A percentile compares a stretch with the other conserved stretches of the same genome.
These are phyloP conservation scores for Oxyria digyna DNA, from an alignment of 148 eudicot species.

Conservation along the genomic window DNA sequence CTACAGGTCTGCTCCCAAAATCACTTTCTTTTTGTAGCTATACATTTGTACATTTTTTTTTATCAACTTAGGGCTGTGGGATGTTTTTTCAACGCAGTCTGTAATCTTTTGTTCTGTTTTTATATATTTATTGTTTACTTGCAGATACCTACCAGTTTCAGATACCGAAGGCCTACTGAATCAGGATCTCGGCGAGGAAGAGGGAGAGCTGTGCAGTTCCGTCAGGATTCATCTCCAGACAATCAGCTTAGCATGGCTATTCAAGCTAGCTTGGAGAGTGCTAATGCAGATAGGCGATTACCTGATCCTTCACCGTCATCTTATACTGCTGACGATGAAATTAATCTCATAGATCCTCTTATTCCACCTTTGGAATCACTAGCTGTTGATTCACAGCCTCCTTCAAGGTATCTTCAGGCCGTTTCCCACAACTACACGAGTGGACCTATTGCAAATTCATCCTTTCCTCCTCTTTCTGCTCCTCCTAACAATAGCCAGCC, in stretches of 20 bases:
- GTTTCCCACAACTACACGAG: constrained; percentile 40
- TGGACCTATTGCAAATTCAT: constrained; percentile 45
- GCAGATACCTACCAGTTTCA: constrained; percentile 87
- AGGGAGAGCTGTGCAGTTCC: constrained; percentile 37
- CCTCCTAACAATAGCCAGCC: constrained; percentile 39
- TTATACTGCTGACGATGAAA: constrained; percentile 19
- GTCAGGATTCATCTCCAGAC: constrained; percentile 49
- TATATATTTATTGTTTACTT: neutral
- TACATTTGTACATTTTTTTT: neutral
- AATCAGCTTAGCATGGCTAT: constrained; percentile 50
- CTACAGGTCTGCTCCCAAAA: constrained; percentile 44
- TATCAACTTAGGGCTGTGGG: neutral
- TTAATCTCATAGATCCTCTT: constrained; percentile 32
- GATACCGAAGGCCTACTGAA: constrained; percentile 58
- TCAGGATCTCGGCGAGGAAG: constrained; percentile 73
- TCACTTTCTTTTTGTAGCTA: neutral
- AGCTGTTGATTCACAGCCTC: constrained; percentile 44
- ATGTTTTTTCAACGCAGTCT: neutral
- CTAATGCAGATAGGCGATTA: constrained; percentile 19
- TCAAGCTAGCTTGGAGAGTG: constrained; percentile 56
- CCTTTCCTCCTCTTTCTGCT: constrained; percentile 72
- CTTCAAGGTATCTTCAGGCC: constrained; percentile 79
- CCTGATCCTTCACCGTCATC: constrained; percentile 26
- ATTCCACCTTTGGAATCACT: constrained; percentile 53
- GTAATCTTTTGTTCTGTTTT: neutral